A percentile compares a stretch with the other conserved stretches of the same genome.
Evolutionary conservation across 2,329 filamentous ascomycete species (phyloP).

Genomic region (Albifimbria verrucaria): DNA sequence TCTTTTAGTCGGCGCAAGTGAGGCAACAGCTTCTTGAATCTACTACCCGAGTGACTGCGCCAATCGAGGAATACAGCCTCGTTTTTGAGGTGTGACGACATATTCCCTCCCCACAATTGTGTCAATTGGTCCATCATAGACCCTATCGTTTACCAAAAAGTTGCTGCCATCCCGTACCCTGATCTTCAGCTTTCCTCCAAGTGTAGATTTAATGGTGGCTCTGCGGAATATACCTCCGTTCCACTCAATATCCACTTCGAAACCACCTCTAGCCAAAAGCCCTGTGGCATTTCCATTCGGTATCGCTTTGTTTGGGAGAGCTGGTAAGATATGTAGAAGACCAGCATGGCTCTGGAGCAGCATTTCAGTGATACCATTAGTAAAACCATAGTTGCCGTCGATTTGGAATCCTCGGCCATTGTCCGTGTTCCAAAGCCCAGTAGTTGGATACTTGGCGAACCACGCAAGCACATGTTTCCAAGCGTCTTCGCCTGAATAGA

Average conservation of each 20-base stretch:
- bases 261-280: slow-evolving; percentile 16
- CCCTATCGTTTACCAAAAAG: too few species aligned
- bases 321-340: slow-evolving; percentile 21
- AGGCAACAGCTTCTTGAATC: too few species aligned
- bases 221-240: slow-evolving; percentile 11
- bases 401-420: slow-evolving; percentile 38
- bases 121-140: too few species aligned
- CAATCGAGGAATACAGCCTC: too few species aligned
- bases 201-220: too few species aligned
- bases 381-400: slow-evolving; percentile 47
- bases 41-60: too few species aligned
- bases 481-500: slow-evolving; percentile 32
- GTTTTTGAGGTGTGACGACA: too few species aligned
- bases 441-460: slow-evolving; percentile 17
- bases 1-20: too few species aligned
- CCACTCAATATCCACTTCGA: slow-evolving; percentile 18
- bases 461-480: slow-evolving; percentile 15
- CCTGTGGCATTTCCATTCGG: slow-evolving; percentile 16
- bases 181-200: too few species aligned
- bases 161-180: too few species aligned
- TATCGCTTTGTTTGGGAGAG: slow-evolving; percentile 16
- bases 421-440: slow-evolving; percentile 37
- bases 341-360: slow-evolving; percentile 35
- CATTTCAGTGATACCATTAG: slow-evolving; percentile 41
- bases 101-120: too few species aligned